phyloP scores from a whole-genome alignment of 345 rosid species.

The Dipteronia sinensis region DNA sequence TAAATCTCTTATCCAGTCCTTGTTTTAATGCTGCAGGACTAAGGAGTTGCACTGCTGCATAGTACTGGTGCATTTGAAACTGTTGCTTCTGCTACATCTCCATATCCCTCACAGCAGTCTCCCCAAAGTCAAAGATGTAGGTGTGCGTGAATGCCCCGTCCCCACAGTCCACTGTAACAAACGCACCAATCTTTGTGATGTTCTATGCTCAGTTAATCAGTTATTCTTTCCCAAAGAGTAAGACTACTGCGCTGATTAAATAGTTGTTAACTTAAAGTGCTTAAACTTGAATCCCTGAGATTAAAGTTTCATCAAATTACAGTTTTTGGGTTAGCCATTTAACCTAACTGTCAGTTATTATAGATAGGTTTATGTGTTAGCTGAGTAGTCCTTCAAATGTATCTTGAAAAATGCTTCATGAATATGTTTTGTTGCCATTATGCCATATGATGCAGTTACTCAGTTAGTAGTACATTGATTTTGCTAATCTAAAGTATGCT shows the following conservation, averaged over 20 bases:
- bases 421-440: too few relatives aligned
- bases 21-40: slow-evolving; percentile 23
- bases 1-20: neutral
- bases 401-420: neutral
- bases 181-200: too few relatives aligned
- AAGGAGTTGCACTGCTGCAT: neutral
- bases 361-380: neutral
- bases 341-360: neutral
- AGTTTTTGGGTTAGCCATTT: neutral
- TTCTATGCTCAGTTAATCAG: too few relatives aligned
- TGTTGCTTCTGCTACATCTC: slow-evolving; percentile 19
- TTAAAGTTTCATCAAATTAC: neutral
- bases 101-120: slow-evolving; percentile 11
- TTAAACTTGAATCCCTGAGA: neutral
- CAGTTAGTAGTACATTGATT: neutral
- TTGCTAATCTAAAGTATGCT: neutral
- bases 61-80: slow-evolving; percentile 8
- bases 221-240: too few relatives aligned
- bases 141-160: too few relatives aligned
- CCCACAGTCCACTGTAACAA: too few relatives aligned
- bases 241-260: too few relatives aligned
- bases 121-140: slow-evolving; percentile 15
- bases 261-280: neutral
- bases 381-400: neutral
- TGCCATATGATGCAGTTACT: neutral